Conservation (phyloP, 2,329 filamentous ascomycete genomes). For the Fusarium pseudoanthophilum region DNA sequence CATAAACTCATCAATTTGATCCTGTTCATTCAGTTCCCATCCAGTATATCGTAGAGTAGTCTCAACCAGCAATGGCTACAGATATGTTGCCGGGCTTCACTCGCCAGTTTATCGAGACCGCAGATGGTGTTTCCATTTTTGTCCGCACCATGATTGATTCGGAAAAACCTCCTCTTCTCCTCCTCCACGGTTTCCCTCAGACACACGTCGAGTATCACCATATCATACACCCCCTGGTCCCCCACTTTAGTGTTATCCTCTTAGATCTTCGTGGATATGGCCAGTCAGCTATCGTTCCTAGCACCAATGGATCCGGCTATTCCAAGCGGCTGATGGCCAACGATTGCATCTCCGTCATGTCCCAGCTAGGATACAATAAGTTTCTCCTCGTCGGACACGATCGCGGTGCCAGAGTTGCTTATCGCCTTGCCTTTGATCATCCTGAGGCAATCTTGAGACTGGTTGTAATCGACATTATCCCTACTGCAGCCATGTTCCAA, state of each 20-base stretch:
- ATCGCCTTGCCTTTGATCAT: fast-evolving
- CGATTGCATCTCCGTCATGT: background rate
- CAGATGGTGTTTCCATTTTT: fast-evolving
- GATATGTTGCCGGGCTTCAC: background rate
- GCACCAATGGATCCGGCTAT: background rate
- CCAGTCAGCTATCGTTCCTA: fast-evolving
- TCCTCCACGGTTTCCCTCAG: fast-evolving
- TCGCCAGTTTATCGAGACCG: fast-evolving
- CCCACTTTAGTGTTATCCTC: fast-evolving
- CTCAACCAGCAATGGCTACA: fast-evolving
- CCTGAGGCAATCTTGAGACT: fast-evolving
- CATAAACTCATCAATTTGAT: too few relatives aligned
- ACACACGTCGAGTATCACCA: background rate
- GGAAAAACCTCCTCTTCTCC: fast-evolving
- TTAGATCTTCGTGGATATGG: background rate
- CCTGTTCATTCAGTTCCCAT: too few relatives aligned
- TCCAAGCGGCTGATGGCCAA: background rate
- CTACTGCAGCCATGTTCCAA: background rate
- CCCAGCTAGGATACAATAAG: fast-evolving
- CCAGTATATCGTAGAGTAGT: background rate
- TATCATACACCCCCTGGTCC: fast-evolving
- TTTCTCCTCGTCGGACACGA: background rate
- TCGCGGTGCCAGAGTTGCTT: fast-evolving
- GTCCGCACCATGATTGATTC: fast-evolving
- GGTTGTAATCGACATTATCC: background rate